phyloP scores from a whole-genome alignment of 257 asterid genomes.

The Gynochthodes officinalis region DNA sequence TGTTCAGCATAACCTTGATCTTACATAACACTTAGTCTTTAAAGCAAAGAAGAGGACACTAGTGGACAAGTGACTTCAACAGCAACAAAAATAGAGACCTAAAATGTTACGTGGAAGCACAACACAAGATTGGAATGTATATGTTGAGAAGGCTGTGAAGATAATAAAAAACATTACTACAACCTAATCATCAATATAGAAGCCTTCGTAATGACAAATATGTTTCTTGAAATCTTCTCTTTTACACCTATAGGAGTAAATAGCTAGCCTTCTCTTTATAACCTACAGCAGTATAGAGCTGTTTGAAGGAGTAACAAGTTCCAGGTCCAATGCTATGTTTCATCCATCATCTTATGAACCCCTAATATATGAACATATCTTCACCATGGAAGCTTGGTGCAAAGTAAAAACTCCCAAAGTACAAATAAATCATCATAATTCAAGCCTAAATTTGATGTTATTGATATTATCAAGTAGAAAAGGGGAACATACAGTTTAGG shows the following conservation, averaged over 20 bases:
- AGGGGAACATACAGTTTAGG: neutral
- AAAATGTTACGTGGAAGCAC: neutral
- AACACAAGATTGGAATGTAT: neutral
- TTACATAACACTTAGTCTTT: neutral
- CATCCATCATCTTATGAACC: neutral
- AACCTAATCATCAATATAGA: neutral
- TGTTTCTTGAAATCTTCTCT: neutral
- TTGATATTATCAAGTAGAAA: neutral
- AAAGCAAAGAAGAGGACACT: neutral
- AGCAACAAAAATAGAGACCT: neutral
- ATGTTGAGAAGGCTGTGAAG: neutral
- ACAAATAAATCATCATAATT: neutral
- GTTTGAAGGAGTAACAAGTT: neutral
- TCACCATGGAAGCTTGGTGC: neutral
- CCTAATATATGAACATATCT: neutral
- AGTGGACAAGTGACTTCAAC: neutral
- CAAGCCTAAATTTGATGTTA: neutral
- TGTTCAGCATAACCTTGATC: neutral
- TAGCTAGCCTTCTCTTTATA: neutral
- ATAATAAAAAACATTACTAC: no score
- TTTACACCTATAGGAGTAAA: neutral
- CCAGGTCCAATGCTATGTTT: neutral
- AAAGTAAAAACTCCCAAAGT: neutral
- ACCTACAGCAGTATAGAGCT: neutral
- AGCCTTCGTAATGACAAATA: neutral